Evolutionary conservation across 2,329 filamentous ascomycete genomes (phyloP), one percentile per base, ranked within the genome.

Genomic region (Cordyceps cicadae): DNA sequence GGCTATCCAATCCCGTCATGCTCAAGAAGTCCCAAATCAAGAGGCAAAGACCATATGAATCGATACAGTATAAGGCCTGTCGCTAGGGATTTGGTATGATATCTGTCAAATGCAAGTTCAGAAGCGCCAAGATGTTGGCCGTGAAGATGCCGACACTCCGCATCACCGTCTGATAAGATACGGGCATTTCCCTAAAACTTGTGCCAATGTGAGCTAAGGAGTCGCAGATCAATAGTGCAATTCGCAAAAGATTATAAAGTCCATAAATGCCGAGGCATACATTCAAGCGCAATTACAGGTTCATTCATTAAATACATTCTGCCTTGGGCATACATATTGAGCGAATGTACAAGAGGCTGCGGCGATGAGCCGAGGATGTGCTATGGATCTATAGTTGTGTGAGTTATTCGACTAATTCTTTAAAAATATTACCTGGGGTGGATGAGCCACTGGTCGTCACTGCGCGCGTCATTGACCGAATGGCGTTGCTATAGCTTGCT

Each of bases 401-500:
- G 11, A 34, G 11, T 34, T 34, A 4, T 34, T 7, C 11, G 6
- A 34, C 32, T 12, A 7, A 34, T 37, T 11, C 14, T 14, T 14
- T n/a, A 5, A 12, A 21, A 15, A 3, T n/a, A 3, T 14, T 34
- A 15, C 41, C 15, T 7, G 17, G 17, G 29, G 17, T n/a, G 41
- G 21, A 39, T 54, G 21, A 43, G 14, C n/a, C 3, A 43, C 8
- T 43, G 15, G 15, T 15, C 14, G 4, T 7, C n/a, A 43, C 3
- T 43, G 15, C 41, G 8, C 41, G n/a, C 41, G 6, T 43, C 3
- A 6, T 48, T n/a, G 9, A 24, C 12, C 1, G 14, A n/a, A 12
- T 51, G 24, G 3, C 26, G 15, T 8, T 29, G 6, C 46, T 19
- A 65, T 32, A 65, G 52, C 62, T 64, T 65, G 60, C 64, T 64